phyloP scores from a whole-genome alignment of 2,329 filamentous ascomycete genomes.

The Aspergillus unguis region DNA sequence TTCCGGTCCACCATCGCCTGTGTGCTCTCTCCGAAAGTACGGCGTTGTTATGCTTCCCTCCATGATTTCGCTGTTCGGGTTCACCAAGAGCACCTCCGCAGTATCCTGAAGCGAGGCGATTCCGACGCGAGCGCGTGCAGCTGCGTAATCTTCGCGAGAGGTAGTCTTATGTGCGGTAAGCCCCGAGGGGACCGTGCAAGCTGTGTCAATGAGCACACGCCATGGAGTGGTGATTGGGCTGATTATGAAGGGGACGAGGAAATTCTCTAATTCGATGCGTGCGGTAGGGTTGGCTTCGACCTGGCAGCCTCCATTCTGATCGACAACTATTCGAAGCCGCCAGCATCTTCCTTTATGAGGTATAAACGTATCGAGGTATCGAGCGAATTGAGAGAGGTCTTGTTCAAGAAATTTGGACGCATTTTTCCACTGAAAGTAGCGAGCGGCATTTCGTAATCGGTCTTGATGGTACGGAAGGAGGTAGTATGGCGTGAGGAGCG shows the following conservation, averaged over 20 bases:
- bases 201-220: slow-evolving; percentile 53
- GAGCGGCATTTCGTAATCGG: slow-evolving; percentile 63
- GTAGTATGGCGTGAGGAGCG: slow-evolving; percentile 63
- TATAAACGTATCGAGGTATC: slow-evolving; percentile 30
- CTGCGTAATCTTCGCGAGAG: slow-evolving; percentile 66
- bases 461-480: slow-evolving; percentile 76
- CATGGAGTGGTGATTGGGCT: slow-evolving; percentile 33
- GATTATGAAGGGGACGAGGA: slow-evolving; percentile 26
- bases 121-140: slow-evolving; percentile 60
- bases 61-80: slow-evolving; percentile 65
- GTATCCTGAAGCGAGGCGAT: slow-evolving; percentile 46
- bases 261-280: slow-evolving; percentile 22
- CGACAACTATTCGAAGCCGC: slow-evolving; percentile 37
- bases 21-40: slow-evolving; percentile 60
- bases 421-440: slow-evolving; percentile 48
- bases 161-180: slow-evolving; percentile 88
- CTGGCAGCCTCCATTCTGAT: slow-evolving; percentile 27
- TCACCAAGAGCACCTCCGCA: slow-evolving; percentile 74
- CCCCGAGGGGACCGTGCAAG: slow-evolving; percentile 52
- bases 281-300: slow-evolving; percentile 33
- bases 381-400: slow-evolving; percentile 28
- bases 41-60: slow-evolving; percentile 81
- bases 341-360: slow-evolving; percentile 34
- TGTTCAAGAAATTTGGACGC: slow-evolving; percentile 29
- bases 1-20: slow-evolving; percentile 37